Evolutionary conservation across 768 basidiomycete species (phyloP).

Genomic region (Suillus ampliporus): DNA sequence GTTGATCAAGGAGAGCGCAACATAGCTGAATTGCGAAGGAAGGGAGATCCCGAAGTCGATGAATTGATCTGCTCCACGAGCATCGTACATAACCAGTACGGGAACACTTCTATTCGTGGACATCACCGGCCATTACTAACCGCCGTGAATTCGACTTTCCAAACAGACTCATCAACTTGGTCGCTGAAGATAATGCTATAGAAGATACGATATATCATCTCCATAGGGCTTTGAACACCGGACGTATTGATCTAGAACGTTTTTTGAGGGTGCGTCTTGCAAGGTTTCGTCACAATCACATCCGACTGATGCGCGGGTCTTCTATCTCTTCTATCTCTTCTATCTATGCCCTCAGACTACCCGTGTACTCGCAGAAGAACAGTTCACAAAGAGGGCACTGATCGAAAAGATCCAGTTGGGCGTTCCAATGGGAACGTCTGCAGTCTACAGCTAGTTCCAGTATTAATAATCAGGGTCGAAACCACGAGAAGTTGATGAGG

Average conservation of each 20-base stretch:
- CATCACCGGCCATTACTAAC: constrained; percentile 22
- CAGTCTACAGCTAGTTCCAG: constrained; percentile 44
- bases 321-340: constrained; percentile 19
- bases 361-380: constrained; percentile 89
- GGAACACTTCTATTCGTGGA: constrained; percentile 4
- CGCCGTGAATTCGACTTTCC: constrained; percentile 4
- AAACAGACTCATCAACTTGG: constrained; percentile 85
- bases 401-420: constrained; percentile 85
- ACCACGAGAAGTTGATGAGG: constrained; percentile 29
- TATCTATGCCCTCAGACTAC: constrained; percentile 58
- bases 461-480: constrained; percentile 34
- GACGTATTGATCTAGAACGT: constrained; percentile 91
- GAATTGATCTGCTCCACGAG: constrained; percentile 95
- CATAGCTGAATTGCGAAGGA: constrained; percentile 75
- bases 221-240: constrained; percentile 89
- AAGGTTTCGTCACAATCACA: constrained; percentile 22
- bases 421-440: constrained; percentile 55
- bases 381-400: constrained; percentile 95
- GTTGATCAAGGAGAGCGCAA: constrained; percentile 75
- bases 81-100: constrained; percentile 95
- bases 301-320: constrained; percentile 20
- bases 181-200: constrained; percentile 99
- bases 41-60: constrained; percentile 93
- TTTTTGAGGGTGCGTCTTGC: constrained; percentile 78
- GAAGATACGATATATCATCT: constrained; percentile 99